Conservation (phyloP, 805 yeast genomes). For the Lipomyces anomalus region DNA sequence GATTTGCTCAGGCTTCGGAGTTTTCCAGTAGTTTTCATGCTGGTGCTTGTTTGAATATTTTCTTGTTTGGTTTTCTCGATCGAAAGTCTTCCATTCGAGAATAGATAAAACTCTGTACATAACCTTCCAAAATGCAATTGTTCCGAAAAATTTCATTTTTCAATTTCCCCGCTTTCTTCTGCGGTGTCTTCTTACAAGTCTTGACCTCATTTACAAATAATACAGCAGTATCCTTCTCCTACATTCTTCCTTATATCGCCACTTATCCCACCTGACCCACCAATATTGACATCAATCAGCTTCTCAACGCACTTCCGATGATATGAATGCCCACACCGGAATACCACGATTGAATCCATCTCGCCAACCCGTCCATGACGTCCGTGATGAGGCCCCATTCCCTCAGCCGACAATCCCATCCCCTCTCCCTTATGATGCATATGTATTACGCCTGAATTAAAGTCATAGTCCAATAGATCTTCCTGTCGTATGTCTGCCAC, state of each 20-base stretch:
- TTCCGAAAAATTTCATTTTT: no score
- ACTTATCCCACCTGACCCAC: slow-evolving; percentile 2
- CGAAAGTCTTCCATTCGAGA: no score
- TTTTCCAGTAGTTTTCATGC: no score
- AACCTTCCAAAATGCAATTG: no score
- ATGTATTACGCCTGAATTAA: neutral
- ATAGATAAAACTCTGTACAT: no score
- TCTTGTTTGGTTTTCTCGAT: no score
- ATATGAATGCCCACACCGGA: slow-evolving; percentile 23
- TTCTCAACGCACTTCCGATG: slow-evolving; percentile 22
- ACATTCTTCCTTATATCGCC: slow-evolving; percentile 4
- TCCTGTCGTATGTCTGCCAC: neutral
- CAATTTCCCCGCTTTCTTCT: no score
- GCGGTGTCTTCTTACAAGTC: no score
- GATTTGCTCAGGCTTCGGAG: no score
- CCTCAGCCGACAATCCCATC: neutral
- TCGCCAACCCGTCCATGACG: slow-evolving; percentile 1
- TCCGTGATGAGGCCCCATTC: neutral
- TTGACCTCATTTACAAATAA: slow-evolving; percentile 5
- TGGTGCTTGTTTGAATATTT: no score
- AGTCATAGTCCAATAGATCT: neutral
- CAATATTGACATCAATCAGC: slow-evolving; percentile 8
- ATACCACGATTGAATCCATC: slow-evolving; percentile 23
- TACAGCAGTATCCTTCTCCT: slow-evolving; percentile 20
- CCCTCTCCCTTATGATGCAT: neutral